Conservation (phyloP, 2,329 filamentous ascomycete species). For the Cyphellophora attinorum region DNA sequence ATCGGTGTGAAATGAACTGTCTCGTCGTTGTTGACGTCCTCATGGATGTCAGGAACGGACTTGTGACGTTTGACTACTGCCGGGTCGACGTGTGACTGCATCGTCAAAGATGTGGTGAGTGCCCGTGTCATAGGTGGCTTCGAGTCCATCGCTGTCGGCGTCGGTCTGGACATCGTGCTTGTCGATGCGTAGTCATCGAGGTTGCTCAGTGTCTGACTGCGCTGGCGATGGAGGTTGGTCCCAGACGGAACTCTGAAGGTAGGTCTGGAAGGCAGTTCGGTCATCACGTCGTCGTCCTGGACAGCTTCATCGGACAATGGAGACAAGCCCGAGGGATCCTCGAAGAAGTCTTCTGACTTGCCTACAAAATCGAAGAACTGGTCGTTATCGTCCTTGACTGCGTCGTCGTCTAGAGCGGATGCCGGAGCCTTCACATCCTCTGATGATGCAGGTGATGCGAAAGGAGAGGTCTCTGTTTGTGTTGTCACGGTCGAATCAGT, state of each 20-base stretch:
- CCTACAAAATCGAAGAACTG: constrained; percentile 52
- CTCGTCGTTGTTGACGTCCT: constrained; percentile 36
- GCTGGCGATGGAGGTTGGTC: constrained; percentile 60
- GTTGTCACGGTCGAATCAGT: constrained; percentile 43
- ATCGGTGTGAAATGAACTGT: constrained; percentile 29
- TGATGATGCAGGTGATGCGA: constrained; percentile 65
- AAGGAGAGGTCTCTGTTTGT: constrained; percentile 52
- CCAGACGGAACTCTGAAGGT: constrained; percentile 26
- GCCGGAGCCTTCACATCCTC: constrained; percentile 58
- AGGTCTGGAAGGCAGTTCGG: background rate
- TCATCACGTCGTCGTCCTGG: constrained; percentile 5
- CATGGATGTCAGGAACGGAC: constrained; percentile 34
- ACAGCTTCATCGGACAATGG: constrained; percentile 44
- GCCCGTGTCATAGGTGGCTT: constrained; percentile 7
- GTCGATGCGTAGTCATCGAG: background rate
- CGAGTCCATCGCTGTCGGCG: constrained; percentile 16
- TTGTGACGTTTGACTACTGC: constrained; percentile 30
- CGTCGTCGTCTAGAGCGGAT: constrained; percentile 59
- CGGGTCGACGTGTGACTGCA: constrained; percentile 20
- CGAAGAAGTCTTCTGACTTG: constrained; percentile 32
- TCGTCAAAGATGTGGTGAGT: constrained; percentile 12
- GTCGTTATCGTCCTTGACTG: constrained; percentile 50
- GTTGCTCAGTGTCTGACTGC: constrained; percentile 78
- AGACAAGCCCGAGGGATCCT: constrained; percentile 18
- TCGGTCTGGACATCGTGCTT: constrained; percentile 42